phyloP scores from a whole-genome alignment of 1,284 basidiomycete genomes.

The Phellopilus nigrolimitatus region DNA sequence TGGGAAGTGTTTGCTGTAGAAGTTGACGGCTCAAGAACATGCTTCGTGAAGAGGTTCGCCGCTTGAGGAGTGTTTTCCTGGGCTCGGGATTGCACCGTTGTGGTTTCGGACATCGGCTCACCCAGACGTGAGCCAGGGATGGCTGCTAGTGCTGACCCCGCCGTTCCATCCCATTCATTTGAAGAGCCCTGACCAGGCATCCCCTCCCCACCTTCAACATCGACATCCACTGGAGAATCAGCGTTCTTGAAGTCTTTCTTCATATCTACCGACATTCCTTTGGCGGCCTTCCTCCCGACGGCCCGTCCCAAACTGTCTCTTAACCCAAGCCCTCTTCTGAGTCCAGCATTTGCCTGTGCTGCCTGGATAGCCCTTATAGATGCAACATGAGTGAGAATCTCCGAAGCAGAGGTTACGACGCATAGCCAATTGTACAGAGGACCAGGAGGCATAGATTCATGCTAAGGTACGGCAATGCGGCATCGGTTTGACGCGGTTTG shows the following conservation, averaged over 20 bases:
- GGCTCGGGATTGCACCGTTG: no score
- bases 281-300: background rate
- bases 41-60: no score
- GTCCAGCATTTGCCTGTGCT: slow-evolving; percentile 21
- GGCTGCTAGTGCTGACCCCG: no score
- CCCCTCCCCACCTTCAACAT: no score
- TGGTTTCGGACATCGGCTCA: no score
- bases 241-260: background rate
- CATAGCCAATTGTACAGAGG: slow-evolving; percentile 67
- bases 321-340: background rate
- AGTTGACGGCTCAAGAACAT: no score
- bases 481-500: no score
- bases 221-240: background rate
- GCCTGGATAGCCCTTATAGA: slow-evolving; percentile 50
- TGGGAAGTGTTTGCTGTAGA: no score
- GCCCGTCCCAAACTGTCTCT: slow-evolving; percentile 2
- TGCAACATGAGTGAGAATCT: slow-evolving; percentile 58
- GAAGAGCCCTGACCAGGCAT: no score
- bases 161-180: no score
- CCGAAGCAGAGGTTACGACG: slow-evolving; percentile 51
- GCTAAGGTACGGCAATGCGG: background rate
- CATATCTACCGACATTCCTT: background rate
- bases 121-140: no score
- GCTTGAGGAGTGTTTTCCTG: no score
- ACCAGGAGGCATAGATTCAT: slow-evolving; percentile 36